Evolutionary conservation across 2,329 filamentous ascomycete species (phyloP), one percentile per base, ranked within the genome.

Genomic region (Aureobasidium sp.): DNA sequence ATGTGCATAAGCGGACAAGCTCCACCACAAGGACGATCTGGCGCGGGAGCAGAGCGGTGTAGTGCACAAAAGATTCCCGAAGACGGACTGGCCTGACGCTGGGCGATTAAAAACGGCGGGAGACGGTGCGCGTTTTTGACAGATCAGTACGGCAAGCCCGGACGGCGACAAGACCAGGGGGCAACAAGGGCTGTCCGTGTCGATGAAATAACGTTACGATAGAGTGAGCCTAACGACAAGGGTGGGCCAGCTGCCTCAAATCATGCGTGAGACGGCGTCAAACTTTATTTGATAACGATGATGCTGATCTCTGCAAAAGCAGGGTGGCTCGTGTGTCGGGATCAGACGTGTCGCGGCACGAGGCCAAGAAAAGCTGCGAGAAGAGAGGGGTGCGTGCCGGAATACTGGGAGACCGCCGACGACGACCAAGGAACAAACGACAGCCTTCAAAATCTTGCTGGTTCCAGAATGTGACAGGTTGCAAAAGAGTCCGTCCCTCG

Each of bases 1-100:
- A 79, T 79, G 74, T 77, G 74, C 77, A 79, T 71, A 65, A 59
- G 62, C 63, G 64, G 65, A 67, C 66, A 68, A 70, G 68, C 68
- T 71, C 69, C 69, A 70, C 71, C 63, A 61, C 59, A 57, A 63
- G 39, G 63, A 63, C 34, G 59, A 71, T 71, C 69, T 71, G 70
- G 69, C 69, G 71, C 64, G 66, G 60, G 60, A 64, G 65, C 65
- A 61, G 62, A 66, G 62, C 44, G 56, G 56, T 55, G 59, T 53
- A 53, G 56, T 50, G 62, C 46, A 59, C 65, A 64, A 53, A 62
- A 62, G 41, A 27, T 62, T 62, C 59, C 59, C 50, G 24, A 62
- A 46, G 59, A 37, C 59, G 46, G 44, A 60, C 56, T 60, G 46
- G 44, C 46, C 46, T 60, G 56, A 59, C 59, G 48, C 48, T 50